A percentile compares a stretch with the other conserved stretches of the same genome.
These are phyloP conservation scores for Ramaria sp. DNA, from an alignment of 768 basidiomycete species.

Conservation along the genomic window DNA sequence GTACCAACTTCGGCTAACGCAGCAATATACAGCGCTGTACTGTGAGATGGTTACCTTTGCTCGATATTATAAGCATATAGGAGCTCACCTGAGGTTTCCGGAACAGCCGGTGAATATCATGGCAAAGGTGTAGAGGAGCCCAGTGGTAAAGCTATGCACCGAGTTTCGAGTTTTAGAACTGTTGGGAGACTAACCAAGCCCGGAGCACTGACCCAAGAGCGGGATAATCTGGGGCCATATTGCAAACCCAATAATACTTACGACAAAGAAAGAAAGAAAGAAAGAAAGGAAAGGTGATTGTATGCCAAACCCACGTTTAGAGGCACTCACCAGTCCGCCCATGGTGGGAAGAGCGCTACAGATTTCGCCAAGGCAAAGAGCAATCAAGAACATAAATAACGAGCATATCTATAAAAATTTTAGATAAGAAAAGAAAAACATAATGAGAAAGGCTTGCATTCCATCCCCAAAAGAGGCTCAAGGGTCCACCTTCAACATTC, in stretches of 20 bases:
- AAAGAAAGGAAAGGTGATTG: too few species aligned
- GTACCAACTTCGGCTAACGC: constrained; percentile 41
- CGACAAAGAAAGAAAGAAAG: too few species aligned
- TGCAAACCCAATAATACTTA: constrained; percentile 53
- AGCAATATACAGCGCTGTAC: constrained; percentile 44
- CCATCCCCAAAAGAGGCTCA: constrained; percentile 55
- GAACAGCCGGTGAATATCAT: constrained; percentile 52
- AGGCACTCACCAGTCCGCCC: constrained; percentile 30
- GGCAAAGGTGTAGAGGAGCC: constrained; percentile 51
- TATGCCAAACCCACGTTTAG: not conserved
- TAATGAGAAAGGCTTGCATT: constrained; percentile 28
- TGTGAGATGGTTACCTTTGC: constrained; percentile 11
- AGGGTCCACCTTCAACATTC: constrained; percentile 35
- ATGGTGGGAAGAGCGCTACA: constrained; percentile 49
- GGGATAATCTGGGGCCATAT: constrained; percentile 44
- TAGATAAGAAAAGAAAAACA: not conserved
- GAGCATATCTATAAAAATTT: constrained; percentile 34
- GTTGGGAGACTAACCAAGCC: too few species aligned
- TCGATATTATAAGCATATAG: not conserved
- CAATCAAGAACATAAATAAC: constrained; percentile 47
- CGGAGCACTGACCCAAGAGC: constrained; percentile 37
- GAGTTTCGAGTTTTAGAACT: not conserved
- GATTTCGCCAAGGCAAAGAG: constrained; percentile 46
- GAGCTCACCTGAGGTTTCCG: constrained; percentile 38
- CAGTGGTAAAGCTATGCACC: constrained; percentile 29